Evolutionary conservation across 169 alveolate genomes (phyloP), one percentile per base, ranked within the genome.

Genomic region (Theileria equi): DNA sequence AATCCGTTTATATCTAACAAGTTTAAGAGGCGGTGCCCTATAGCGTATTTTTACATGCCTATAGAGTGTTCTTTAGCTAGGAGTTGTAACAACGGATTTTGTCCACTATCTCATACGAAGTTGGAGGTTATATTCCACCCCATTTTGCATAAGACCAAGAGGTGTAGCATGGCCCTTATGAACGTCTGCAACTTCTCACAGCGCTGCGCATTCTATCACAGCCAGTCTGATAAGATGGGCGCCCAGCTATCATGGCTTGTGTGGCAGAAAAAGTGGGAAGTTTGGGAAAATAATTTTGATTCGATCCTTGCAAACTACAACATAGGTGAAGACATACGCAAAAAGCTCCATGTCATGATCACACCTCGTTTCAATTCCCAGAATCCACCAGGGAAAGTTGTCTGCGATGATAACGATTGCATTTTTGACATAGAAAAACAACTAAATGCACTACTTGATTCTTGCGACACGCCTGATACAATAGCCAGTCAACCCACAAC

Each of bases 71-170:
- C 93, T 25, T 76, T 54, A 32, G 80, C 73, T 78, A 74, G 74
- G 66, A 65, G 78, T 31, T 89, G 94, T 61, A 61, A 80, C 28
- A 88, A 84, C 69, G 91, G 92, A 17, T 63, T 58, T 28, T 89
- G 94, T 48, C 93, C 93, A 8, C 63, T 89, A 31, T 88, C 93
- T 1, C 94, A 89, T 80, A 87, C 92, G 21, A 87, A 80, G 62
- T 80, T 89, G 4, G 94, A 89, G 40, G 81, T 85, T 36, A 89
- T 89, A 29, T 89, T 89, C 58, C 94, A 89, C 50, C 94, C 94
- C 3, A 84, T 87, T 19, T 88, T 89, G 10, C 88, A 89, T 58
- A 87, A 84, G 55, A 89, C 91, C 21, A 89, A 88, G 54, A 85
- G 74, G 53, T 79, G 94, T 52, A 80, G 70, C 59, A 77, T 83